Conservation (phyloP, 768 basidiomycete genomes). For the Auriscalpium orientale region DNA sequence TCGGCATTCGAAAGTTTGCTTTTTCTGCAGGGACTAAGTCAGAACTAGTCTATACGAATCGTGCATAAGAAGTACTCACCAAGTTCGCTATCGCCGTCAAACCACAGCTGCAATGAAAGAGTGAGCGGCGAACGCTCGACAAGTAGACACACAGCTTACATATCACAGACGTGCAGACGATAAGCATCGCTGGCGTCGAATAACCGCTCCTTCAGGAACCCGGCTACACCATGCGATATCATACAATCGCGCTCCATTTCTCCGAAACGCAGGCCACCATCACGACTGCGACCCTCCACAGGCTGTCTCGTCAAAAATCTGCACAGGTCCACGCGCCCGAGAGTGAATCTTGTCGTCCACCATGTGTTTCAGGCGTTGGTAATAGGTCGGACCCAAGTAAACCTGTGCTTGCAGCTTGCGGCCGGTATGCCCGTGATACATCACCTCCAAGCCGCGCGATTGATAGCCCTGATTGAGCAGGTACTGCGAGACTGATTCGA, state of each 20-base stretch:
- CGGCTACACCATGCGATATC: conserved; percentile 99
- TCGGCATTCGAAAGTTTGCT: conserved; percentile 97
- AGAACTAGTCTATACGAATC: conserved; percentile 5
- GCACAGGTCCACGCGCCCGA: conserved; percentile 92
- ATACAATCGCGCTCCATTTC: conserved; percentile 99
- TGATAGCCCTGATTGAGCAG: conserved; percentile 90
- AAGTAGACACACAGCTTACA: conserved; percentile 44
- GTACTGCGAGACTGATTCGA: conserved; percentile 93
- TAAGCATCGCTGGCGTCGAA: conserved; percentile 92
- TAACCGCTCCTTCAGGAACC: conserved; percentile 94
- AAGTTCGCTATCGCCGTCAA: conserved; percentile 96
- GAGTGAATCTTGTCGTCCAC: conserved; percentile 99
- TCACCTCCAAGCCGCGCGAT: conserved; percentile 92
- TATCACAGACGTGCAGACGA: conserved; percentile 92
- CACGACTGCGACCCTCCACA: conserved; percentile 96
- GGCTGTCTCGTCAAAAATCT: conserved; percentile 95
- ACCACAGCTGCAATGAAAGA: conserved; percentile 63
- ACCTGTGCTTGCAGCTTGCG: conserved; percentile 96
- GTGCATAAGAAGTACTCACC: conserved; percentile 35
- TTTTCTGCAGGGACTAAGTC: conserved; percentile 51
- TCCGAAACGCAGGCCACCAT: conserved; percentile 98
- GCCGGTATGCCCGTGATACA: conserved; percentile 99
- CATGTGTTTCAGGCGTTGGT: conserved; percentile 99
- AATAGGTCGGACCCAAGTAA: conserved; percentile 98
- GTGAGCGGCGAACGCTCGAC: not conserved